Evolutionary conservation across 2,329 filamentous ascomycete species (phyloP).

Genomic region (Epichloe festucae): DNA sequence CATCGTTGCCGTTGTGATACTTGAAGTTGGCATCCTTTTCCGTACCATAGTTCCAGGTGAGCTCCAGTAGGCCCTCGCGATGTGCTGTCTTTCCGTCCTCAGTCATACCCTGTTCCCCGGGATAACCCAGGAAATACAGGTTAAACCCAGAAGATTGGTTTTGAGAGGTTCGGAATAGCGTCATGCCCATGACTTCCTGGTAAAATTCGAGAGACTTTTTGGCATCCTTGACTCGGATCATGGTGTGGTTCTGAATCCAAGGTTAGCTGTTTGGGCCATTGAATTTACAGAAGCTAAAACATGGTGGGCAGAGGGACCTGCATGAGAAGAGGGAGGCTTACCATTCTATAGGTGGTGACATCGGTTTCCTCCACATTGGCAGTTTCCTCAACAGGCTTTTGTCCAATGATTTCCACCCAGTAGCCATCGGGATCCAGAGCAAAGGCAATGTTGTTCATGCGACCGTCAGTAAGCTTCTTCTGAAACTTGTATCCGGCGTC

Average conservation of each 20-base stretch:
- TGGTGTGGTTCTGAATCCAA: slow-evolving; percentile 62
- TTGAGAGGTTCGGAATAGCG: slow-evolving; percentile 59
- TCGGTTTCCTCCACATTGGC: slow-evolving; percentile 63
- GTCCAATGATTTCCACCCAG: slow-evolving; percentile 73
- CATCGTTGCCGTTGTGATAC: slow-evolving; percentile 85
- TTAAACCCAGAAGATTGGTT: slow-evolving; percentile 64
- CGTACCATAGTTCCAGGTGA: slow-evolving; percentile 75
- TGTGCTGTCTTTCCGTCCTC: slow-evolving; percentile 44
- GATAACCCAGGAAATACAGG: slow-evolving; percentile 85
- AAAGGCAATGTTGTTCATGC: slow-evolving; percentile 82
- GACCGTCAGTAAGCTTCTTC: slow-evolving; percentile 83
- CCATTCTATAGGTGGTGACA: slow-evolving; percentile 59
- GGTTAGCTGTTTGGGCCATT: background rate
- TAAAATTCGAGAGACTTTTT: slow-evolving; percentile 68
- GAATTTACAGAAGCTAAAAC: background rate
- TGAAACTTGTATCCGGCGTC: slow-evolving; percentile 88
- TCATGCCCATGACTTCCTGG: slow-evolving; percentile 82
- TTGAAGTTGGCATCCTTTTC: slow-evolving; percentile 74
- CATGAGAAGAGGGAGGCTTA: slow-evolving; percentile 13
- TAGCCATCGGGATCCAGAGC: slow-evolving; percentile 79
- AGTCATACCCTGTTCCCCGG: slow-evolving; percentile 39
- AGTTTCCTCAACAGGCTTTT: slow-evolving; percentile 58
- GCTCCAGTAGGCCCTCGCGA: slow-evolving; percentile 74
- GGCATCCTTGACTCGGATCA: slow-evolving; percentile 83
- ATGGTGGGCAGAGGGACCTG: background rate